These are phyloP conservation scores for Lentinula edodes DNA, from an alignment of 768 basidiomycete species.

Conservation along the genomic window DNA sequence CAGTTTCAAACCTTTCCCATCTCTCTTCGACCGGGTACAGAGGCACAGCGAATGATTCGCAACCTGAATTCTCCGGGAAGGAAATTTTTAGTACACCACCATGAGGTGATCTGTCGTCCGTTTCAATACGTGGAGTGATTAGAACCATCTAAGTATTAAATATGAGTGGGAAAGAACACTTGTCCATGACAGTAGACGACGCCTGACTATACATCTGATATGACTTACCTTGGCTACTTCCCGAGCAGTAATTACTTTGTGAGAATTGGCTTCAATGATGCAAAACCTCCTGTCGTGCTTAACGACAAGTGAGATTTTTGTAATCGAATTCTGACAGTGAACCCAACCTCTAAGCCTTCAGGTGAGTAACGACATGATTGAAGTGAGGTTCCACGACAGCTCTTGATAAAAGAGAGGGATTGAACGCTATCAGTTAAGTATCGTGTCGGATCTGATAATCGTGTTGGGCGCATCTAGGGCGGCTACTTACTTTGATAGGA, in stretches of 20 bases:
- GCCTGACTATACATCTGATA: neutral
- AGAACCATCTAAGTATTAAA: conserved; percentile 55
- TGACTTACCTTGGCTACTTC: conserved; percentile 49
- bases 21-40: conserved; percentile 45
- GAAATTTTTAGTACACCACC: conserved; percentile 46
- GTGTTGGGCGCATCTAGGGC: neutral
- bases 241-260: conserved; percentile 62
- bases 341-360: conserved; percentile 59
- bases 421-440: neutral
- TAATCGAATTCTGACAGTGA: neutral
- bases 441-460: neutral
- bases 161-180: neutral
- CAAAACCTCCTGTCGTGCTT: conserved; percentile 63
- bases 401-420: conserved; percentile 33
- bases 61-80: conserved; percentile 57
- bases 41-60: conserved; percentile 54
- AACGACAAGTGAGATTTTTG: neutral
- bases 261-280: conserved; percentile 51
- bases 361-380: conserved; percentile 48
- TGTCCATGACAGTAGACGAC: neutral
- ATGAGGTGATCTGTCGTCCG: conserved; percentile 36
- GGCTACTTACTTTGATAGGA: conserved; percentile 53
- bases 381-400: conserved; percentile 65
- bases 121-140: conserved; percentile 49
- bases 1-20: conserved; percentile 52